Percentiles rank a stretch among this genome's conserved stretches.
Conservation (phyloP, 2,329 filamentous ascomycete genomes). For the Harringtonia lauricola region DNA sequence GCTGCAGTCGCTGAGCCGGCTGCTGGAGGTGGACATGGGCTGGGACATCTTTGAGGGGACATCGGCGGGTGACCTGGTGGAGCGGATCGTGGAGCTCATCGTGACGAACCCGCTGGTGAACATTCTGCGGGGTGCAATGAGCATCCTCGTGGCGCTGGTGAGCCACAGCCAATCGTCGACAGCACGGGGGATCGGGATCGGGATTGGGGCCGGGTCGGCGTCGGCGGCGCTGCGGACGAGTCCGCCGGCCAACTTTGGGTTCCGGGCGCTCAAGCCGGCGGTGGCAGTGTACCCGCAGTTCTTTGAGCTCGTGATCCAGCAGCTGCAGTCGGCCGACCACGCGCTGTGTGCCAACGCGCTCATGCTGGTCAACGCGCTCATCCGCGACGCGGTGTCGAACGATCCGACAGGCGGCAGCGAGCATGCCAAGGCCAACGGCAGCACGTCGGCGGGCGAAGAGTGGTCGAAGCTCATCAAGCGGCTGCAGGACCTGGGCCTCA, state of each 20-base stretch:
- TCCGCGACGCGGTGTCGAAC: conserved; percentile 77
- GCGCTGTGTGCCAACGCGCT: conserved; percentile 90
- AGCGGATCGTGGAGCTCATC: conserved; percentile 78
- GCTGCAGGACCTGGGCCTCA: conserved; percentile 84
- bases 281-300: conserved; percentile 89
- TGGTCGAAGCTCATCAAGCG: conserved; percentile 95
- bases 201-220: conserved; percentile 3
- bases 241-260: conserved; percentile 61
- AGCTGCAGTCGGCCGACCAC: conserved; percentile 89
- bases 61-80: conserved; percentile 53
- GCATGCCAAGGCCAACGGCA: too few relatives aligned
- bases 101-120: conserved; percentile 95
- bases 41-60: conserved; percentile 75
- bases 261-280: conserved; percentile 82
- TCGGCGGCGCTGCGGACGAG: conserved; percentile 17
- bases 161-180: conserved; percentile 64
- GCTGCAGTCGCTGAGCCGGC: conserved; percentile 72
- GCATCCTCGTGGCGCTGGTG: conserved; percentile 87
- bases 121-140: conserved; percentile 92
- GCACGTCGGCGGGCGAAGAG: conserved; percentile 42
- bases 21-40: conserved; percentile 94
- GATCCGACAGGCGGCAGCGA: conserved; percentile 27
- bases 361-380: conserved; percentile 89
- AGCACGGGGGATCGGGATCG: conserved; percentile 16
- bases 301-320: conserved; percentile 83